Evolutionary conservation across 75 land plant genomes (phyloP).

Genomic region (Gnetum montanum): DNA sequence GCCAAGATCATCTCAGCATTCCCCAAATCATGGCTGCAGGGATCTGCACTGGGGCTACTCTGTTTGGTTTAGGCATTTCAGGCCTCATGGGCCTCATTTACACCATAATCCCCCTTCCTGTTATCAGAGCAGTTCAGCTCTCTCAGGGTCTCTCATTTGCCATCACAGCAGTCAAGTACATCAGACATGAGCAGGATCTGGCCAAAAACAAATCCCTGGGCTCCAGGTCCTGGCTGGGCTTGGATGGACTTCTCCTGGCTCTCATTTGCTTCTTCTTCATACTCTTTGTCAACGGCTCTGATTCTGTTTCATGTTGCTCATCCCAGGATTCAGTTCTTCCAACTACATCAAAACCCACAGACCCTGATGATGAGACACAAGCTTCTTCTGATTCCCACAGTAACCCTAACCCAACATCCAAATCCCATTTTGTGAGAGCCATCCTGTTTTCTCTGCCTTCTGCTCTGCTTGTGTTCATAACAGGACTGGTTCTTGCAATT

Average conservation of each 20-base stretch:
- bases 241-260: constrained; percentile 70
- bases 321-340: not conserved
- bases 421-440: too few species aligned
- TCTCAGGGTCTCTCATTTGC: constrained; percentile 78
- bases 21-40: constrained; percentile 87
- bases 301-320: constrained; percentile 11
- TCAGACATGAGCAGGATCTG: constrained; percentile 58
- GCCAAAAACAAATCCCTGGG: constrained; percentile 23
- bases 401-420: too few species aligned
- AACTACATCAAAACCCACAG: not conserved
- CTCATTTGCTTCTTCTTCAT: constrained; percentile 40
- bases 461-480: constrained; percentile 61
- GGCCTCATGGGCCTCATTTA: constrained; percentile 68
- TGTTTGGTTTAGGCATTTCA: constrained; percentile 50
- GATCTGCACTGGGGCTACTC: constrained; percentile 32
- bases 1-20: constrained; percentile 30
- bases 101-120: constrained; percentile 65
- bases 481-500: constrained; percentile 56
- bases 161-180: constrained; percentile 69
- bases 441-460: constrained; percentile 38
- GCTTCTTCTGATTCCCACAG: constrained; percentile 1
- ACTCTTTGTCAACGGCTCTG: constrained; percentile 56
- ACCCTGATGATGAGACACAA: not conserved
- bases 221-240: constrained; percentile 61
- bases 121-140: constrained; percentile 89